Conservation (phyloP, 306 rosid genomes). For the Spatholobus suberectus region DNA sequence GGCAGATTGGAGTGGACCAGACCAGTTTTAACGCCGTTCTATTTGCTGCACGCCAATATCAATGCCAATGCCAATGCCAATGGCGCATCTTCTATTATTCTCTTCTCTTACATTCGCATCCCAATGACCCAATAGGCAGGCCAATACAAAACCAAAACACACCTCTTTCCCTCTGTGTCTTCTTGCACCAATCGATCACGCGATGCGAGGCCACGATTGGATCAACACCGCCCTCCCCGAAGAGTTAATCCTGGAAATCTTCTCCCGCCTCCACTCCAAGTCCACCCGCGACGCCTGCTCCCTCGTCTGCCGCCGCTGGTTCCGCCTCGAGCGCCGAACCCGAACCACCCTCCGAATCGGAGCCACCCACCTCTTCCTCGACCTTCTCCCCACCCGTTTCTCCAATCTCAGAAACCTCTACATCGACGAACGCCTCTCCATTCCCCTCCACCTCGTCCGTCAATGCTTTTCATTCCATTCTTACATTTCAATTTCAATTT, state of each 20-base stretch:
- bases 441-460: conserved; percentile 54
- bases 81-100: not conserved
- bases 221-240: conserved; percentile 72
- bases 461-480: not conserved
- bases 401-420: conserved; percentile 58
- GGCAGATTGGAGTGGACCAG: not conserved
- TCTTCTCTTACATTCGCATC: not conserved
- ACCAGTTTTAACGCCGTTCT: not conserved
- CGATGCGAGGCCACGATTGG: conserved; percentile 65
- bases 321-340: conserved; percentile 64
- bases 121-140: not conserved
- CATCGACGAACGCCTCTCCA: conserved; percentile 66
- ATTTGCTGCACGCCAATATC: not conserved
- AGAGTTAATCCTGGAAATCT: conserved; percentile 71
- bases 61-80: not conserved
- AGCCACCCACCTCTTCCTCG: conserved; percentile 55
- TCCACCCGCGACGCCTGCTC: conserved; percentile 74
- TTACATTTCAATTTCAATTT: not conserved
- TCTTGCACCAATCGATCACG: too few relatives aligned
- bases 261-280: conserved; percentile 60
- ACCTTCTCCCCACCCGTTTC: conserved; percentile 64
- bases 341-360: conserved; percentile 71
- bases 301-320: conserved; percentile 85
- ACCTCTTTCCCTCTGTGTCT: not conserved
- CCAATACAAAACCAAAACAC: not conserved